Base-by-base conservation (phyloP, 768 basidiomycete species). In the Trametes cinnabarina region DNA sequence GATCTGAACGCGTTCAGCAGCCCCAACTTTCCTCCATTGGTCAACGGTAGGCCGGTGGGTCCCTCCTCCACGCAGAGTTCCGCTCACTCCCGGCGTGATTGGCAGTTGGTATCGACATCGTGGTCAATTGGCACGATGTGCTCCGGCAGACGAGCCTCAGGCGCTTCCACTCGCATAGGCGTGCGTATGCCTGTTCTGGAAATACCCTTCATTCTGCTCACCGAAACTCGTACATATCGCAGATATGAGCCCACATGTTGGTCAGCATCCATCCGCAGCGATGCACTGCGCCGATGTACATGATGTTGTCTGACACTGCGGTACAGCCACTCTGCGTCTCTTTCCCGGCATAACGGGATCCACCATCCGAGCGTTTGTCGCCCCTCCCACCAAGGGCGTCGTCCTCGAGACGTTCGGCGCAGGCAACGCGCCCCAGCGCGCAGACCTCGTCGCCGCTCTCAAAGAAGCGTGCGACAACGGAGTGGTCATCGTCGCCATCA, bases 331-430 rank as follows among this genome's bases (percentile, higher is more conserved):
- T 22, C 73, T 94, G 28, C 88, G 93, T 22, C 76, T 96, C 3
- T 96, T 94, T 64, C 93, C 93, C 4, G 94, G 94, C 19, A 93
- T 96, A 60, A 85, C 88, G 14, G 79, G 82, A 0, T 76, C 82
- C 10, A 91, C 90, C 3, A 75, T 94, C 46, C 84, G 77, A 17
- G 86, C 89, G 3, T 94, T 94, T 68, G 80, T 93, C 15, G 78
- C 76, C 47, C 84, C 88, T 11, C 87, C 89, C 4, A 83, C 86
- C 8, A 82, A 80, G 28, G 94, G 94, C 3, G 87, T 94, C 2
- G 87, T 98, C 10, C 77, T 98, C 1, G 92, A 96, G 69, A 92
- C 90, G 2, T 98, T 92, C 70, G 95, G 95, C 7, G 86, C 93
- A 1, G 95, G 95, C 0, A 98, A 98, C 71, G 92, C 93, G 10